Conservation (phyloP, 139 green algal species). For the Diplosphaera chodatii region DNA sequence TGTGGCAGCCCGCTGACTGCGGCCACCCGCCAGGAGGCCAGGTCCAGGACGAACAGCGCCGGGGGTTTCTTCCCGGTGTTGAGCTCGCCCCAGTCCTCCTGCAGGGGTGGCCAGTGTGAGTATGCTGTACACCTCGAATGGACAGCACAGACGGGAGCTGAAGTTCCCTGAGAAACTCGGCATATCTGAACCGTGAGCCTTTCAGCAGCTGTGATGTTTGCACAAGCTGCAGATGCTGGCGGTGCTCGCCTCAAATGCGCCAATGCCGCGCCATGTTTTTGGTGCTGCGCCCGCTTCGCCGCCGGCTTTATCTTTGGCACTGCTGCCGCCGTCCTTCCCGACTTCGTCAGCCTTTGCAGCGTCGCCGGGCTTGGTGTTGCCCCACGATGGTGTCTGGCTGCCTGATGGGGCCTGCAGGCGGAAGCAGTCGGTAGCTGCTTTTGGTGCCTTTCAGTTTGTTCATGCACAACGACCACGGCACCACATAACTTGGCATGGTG, state of each 20-base stretch:
- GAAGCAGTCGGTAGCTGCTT: too few relatives aligned
- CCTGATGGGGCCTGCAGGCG: conserved; percentile 16
- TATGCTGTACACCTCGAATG: too few relatives aligned
- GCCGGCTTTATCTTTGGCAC: background rate
- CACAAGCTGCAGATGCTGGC: background rate
- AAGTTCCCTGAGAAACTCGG: too few relatives aligned
- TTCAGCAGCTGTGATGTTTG: too few relatives aligned
- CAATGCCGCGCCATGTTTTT: conserved; percentile 64
- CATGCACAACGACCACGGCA: too few relatives aligned
- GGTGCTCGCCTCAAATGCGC: conserved; percentile 22
- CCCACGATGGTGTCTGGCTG: conserved; percentile 41
- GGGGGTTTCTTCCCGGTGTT: conserved; percentile 67
- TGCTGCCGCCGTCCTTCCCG: background rate
- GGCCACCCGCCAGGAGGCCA: conserved; percentile 18
- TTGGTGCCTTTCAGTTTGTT: too few relatives aligned
- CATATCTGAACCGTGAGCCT: too few relatives aligned
- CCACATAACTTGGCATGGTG: too few relatives aligned
- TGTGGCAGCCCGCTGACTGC: conserved; percentile 28
- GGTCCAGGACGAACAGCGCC: conserved; percentile 59
- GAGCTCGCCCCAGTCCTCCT: conserved; percentile 86
- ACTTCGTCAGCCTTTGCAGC: background rate
- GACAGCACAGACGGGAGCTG: too few relatives aligned
- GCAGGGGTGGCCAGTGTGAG: too few relatives aligned
- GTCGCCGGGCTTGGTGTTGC: conserved; percentile 4
- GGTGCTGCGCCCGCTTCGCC: conserved; percentile 33